Evolutionary conservation across 2,329 filamentous ascomycete genomes (phyloP).

Genomic region (Tolypocladium tundrense): DNA sequence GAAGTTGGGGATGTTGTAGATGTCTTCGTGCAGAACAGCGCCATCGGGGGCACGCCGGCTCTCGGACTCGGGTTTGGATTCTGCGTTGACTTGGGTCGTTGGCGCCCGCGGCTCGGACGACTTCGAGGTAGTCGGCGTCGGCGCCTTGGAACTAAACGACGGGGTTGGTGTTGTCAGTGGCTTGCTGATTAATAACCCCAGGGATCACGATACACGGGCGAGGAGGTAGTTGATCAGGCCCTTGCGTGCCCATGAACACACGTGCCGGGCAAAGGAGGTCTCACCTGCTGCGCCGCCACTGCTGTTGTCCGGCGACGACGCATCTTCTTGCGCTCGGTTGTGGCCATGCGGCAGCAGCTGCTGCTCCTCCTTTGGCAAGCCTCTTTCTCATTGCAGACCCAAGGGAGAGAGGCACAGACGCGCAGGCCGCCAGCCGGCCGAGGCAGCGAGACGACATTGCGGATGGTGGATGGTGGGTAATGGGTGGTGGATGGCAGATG

Average conservation of each 20-base stretch:
- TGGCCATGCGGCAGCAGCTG: neutral
- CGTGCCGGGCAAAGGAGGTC: neutral
- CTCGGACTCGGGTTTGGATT: neutral
- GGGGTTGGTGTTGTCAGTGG: neutral
- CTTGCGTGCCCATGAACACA: neutral
- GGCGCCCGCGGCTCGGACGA: neutral
- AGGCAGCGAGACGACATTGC: neutral
- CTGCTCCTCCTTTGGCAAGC: neutral
- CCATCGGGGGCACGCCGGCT: neutral
- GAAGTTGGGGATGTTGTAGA: slow-evolving; percentile 93
- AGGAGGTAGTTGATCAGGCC: neutral
- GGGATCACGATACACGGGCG: neutral
- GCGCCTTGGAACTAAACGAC: neutral
- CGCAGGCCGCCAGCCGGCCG: neutral
- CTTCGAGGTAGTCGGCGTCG: neutral
- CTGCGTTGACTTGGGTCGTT: neutral
- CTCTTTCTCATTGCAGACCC: neutral
- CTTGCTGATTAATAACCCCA: neutral
- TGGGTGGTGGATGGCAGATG: neutral
- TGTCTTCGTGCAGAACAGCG: slow-evolving; percentile 60
- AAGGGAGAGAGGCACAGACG: neutral
- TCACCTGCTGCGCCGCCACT: neutral
- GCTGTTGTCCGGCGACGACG: neutral
- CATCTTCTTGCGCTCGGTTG: neutral
- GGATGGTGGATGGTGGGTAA: too few species aligned